Evolutionary conservation across 768 basidiomycete species (phyloP).

Genomic region (Jaapia argillacea): DNA sequence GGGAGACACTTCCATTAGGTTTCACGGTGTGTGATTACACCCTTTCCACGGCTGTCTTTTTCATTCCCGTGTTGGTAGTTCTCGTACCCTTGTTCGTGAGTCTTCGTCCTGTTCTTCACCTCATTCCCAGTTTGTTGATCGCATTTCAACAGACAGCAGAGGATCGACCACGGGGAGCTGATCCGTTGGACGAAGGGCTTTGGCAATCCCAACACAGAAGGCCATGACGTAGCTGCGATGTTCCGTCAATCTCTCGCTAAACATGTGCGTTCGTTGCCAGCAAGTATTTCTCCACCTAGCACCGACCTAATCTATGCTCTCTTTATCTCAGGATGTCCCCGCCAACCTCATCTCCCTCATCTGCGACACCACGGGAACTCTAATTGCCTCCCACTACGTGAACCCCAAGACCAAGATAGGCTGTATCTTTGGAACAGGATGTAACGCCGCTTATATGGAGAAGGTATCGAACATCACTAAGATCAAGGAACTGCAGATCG

Average conservation of each 20-base stretch:
- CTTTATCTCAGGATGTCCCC: constrained; percentile 58
- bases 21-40: constrained; percentile 67
- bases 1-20: constrained; percentile 67
- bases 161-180: constrained; percentile 88
- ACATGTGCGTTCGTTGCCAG: constrained; percentile 38
- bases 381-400: constrained; percentile 96
- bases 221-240: constrained; percentile 88
- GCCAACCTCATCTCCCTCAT: constrained; percentile 80
- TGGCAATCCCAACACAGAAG: constrained; percentile 85
- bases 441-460: constrained; percentile 98
- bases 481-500: constrained; percentile 65
- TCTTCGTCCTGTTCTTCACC: constrained; percentile 7
- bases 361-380: constrained; percentile 96
- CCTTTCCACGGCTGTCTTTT: constrained; percentile 7
- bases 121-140: background rate
- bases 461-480: constrained; percentile 78
- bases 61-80: constrained; percentile 38
- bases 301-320: background rate
- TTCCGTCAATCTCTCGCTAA: constrained; percentile 75
- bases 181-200: constrained; percentile 99
- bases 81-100: constrained; percentile 91
- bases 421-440: constrained; percentile 96
- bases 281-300: background rate
- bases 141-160: constrained; percentile 55
- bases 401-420: constrained; percentile 87